These are phyloP conservation scores for Mycena sp. DNA, from an alignment of 1,284 basidiomycete genomes.

Conservation along the genomic window DNA sequence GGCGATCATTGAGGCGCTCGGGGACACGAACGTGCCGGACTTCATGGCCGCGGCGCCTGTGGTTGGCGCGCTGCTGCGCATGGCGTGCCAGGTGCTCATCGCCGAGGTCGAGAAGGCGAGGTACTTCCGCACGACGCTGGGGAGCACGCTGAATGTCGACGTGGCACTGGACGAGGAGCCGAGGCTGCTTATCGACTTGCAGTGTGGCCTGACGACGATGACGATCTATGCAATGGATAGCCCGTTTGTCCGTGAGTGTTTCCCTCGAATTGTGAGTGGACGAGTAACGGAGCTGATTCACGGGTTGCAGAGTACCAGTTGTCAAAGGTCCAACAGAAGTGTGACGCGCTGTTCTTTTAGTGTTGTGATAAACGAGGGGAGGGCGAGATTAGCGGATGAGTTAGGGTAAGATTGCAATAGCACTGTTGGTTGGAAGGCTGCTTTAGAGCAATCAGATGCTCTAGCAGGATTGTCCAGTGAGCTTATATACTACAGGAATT, in stretches of 20 bases:
- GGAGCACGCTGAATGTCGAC: slow-evolving; percentile 13
- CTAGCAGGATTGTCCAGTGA: too few species aligned
- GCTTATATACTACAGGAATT: too few species aligned
- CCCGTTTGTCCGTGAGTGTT: slow-evolving; percentile 32
- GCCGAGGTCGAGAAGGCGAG: slow-evolving; percentile 22
- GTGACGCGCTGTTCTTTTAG: too few species aligned
- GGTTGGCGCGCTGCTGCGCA: slow-evolving; percentile 22
- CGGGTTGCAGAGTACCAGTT: slow-evolving; percentile 27
- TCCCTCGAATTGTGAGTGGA: neutral
- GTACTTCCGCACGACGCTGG: slow-evolving; percentile 36
- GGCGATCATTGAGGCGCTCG: slow-evolving; percentile 19
- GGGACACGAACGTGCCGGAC: slow-evolving; percentile 18
- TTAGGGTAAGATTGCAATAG: too few species aligned
- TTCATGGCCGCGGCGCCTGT: slow-evolving; percentile 14
- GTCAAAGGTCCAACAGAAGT: slow-evolving; percentile 30
- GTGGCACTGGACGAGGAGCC: slow-evolving; percentile 11
- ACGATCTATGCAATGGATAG: slow-evolving; percentile 27
- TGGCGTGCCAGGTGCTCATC: slow-evolving; percentile 23
- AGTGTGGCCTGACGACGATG: slow-evolving; percentile 33
- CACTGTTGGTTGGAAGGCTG: too few species aligned
- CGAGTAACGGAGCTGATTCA: neutral
- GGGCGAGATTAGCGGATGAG: too few species aligned
- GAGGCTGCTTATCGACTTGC: slow-evolving; percentile 24
- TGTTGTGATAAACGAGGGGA: too few species aligned
- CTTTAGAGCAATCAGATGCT: too few species aligned